Conservation (phyloP, 2,329 filamentous ascomycete genomes). For the Colletotrichum tropicale region DNA sequence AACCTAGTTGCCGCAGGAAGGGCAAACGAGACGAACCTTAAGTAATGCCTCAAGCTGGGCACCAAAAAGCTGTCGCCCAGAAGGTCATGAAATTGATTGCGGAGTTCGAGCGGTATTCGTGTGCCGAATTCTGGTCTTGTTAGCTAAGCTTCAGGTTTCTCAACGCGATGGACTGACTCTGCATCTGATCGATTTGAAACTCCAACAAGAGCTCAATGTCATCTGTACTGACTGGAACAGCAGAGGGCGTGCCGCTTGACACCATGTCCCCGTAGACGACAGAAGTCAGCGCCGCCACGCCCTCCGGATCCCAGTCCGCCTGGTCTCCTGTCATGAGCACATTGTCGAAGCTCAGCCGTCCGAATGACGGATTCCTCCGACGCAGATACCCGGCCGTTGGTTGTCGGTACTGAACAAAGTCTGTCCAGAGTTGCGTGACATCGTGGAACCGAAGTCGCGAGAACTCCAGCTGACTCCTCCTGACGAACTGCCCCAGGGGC, state of each 20-base stretch:
- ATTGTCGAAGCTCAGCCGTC: constrained; percentile 60
- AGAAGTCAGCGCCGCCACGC: constrained; percentile 47
- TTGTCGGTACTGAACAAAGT: constrained; percentile 80
- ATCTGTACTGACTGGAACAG: constrained; percentile 69
- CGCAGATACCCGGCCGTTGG: constrained; percentile 72
- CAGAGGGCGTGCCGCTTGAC: constrained; percentile 41
- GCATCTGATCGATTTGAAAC: constrained; percentile 87
- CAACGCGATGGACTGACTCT: constrained; percentile 58
- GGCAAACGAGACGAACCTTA: constrained; percentile 55
- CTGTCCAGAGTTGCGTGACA: constrained; percentile 78
- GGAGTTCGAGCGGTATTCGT: constrained; percentile 77
- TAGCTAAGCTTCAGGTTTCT: neutral
- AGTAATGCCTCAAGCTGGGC: constrained; percentile 77
- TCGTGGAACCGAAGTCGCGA: constrained; percentile 81
- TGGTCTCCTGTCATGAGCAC: constrained; percentile 55
- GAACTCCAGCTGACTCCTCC: constrained; percentile 80
- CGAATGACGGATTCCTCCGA: constrained; percentile 64
- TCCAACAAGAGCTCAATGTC: constrained; percentile 83
- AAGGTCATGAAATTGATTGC: constrained; percentile 71
- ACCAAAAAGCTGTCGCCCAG: constrained; percentile 70
- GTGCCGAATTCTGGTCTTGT: constrained; percentile 68
- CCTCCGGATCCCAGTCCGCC: constrained; percentile 52
- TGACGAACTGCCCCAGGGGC: constrained; percentile 81
- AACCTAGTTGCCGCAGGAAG: neutral
- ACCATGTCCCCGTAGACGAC: constrained; percentile 60